Percentiles rank a stretch among this genome's conserved stretches.
Evolutionary conservation across 2,329 filamentous ascomycete species (phyloP).

Genomic region (Alternaria dauci): DNA sequence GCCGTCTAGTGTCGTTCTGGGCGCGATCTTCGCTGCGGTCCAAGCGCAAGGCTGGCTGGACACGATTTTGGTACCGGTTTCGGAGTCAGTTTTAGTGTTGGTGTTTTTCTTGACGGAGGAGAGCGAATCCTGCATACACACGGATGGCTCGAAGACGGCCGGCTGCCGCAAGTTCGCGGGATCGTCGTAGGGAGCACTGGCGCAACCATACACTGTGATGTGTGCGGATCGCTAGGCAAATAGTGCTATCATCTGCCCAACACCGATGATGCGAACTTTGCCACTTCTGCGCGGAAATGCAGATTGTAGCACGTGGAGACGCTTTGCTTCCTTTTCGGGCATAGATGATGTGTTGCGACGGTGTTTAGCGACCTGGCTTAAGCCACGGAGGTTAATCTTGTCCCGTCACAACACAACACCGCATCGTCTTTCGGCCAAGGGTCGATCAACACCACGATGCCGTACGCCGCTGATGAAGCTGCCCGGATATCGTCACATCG

Average conservation of each 20-base stretch:
- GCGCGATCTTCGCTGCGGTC: background rate
- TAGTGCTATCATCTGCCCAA: background rate
- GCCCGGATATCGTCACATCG: background rate
- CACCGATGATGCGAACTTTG: background rate
- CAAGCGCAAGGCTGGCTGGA: conserved; percentile 10
- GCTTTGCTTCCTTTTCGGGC: background rate
- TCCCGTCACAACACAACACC: background rate
- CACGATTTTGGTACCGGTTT: conserved; percentile 1
- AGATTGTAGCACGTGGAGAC: background rate
- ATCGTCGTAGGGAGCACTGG: background rate
- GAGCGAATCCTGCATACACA: background rate
- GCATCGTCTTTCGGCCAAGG: background rate
- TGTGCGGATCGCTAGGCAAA: background rate
- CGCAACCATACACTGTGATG: background rate
- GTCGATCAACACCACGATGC: conserved; percentile 5
- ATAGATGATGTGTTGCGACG: background rate
- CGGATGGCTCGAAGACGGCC: background rate
- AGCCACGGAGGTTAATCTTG: conserved; percentile 2
- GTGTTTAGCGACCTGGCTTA: conserved; percentile 1
- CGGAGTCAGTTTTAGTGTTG: background rate
- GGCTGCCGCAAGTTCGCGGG: background rate
- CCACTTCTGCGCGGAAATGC: background rate
- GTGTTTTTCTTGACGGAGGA: background rate
- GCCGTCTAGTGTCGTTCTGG: background rate
- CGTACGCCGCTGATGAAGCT: conserved; percentile 2